Evolutionary conservation across 2,329 filamentous ascomycete species (phyloP).

Genomic region (Diaporthe destruens): DNA sequence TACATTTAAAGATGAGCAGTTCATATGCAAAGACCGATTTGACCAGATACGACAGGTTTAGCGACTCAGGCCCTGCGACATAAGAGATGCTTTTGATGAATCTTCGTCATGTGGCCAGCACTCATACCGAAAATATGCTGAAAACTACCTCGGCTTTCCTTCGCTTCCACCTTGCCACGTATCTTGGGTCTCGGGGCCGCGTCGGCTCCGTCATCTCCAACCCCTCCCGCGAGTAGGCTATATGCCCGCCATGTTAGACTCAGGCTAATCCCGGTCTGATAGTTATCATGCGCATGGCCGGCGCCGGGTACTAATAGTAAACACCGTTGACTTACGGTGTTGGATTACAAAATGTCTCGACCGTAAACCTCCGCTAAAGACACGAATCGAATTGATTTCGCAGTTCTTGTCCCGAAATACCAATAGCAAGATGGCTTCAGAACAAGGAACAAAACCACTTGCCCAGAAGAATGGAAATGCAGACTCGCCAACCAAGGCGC

Average conservation of each 20-base stretch:
- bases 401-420: not conserved
- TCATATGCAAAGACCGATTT: no score
- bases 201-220: not conserved
- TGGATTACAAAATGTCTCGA: rapidly evolving
- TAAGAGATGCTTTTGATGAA: no score
- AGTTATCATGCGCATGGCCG: not conserved
- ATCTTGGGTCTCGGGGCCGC: not conserved
- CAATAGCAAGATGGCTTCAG: not conserved
- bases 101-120: no score
- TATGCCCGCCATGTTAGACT: not conserved
- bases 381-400: no score
- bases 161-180: no score
- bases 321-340: not conserved
- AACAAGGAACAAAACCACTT: not conserved
- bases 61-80: no score
- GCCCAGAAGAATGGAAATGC: not conserved
- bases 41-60: no score
- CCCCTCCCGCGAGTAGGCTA: conserved; percentile 11
- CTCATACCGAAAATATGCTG: no score
- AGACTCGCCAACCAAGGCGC: not conserved
- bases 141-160: no score
- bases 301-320: not conserved
- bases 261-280: not conserved
- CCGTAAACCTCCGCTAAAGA: not conserved
- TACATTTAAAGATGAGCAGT: no score